Base-by-base conservation (phyloP, 192 early-diverging fungal species). In the Phycomyces blakesleeanus region DNA sequence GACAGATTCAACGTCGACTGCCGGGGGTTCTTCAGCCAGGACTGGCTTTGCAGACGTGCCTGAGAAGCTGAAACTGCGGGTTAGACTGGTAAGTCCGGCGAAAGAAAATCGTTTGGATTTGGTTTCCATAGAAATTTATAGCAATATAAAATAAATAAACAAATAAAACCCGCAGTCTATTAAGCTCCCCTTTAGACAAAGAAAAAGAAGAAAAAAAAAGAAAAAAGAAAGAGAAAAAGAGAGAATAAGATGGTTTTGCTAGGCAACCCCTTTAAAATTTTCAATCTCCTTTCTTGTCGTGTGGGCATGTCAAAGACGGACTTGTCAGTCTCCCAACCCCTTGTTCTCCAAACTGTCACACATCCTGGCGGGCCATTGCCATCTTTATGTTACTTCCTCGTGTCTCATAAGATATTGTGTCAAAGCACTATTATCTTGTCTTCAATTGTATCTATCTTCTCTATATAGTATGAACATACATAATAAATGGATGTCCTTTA, bases 91-190 rank as follows among this genome's bases (percentile, higher is more conserved):
- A 16, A 64, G 56, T 5, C 54, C 54, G 20, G 42, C 54, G 24
- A 64, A 64, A n/a, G 63, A 64, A 37, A 64, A 64, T 39, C 63
- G 15, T 47, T 64, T 64, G 14, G 40, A 14, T 57, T 55, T 64
- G 10, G 38, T 26, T 20, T 63, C 61, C 34, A 49, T 63, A 5
- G 25, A 24, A 18, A 51, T 18, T 6, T 21, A 18, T 51, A 18
- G 16, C 21, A 18, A 18, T 21, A 22, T 12, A 22, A 54, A 22
- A 1, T 12, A 22, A 4, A 54, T 34, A 3, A 2, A 54, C 5
- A 20, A 54, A 26, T 5, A 54, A 54, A 2, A 22, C n/a, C 10
- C 14, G 49, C 9, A 2, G 2, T 50, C 2, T 50, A 5, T 10
- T 50, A 20, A 50, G 4, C 49, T 4, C 49, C 9, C 10, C 3